These are phyloP conservation scores for Naganishia sp. DNA, from an alignment of 1,284 basidiomycete species.

Conservation along the genomic window DNA sequence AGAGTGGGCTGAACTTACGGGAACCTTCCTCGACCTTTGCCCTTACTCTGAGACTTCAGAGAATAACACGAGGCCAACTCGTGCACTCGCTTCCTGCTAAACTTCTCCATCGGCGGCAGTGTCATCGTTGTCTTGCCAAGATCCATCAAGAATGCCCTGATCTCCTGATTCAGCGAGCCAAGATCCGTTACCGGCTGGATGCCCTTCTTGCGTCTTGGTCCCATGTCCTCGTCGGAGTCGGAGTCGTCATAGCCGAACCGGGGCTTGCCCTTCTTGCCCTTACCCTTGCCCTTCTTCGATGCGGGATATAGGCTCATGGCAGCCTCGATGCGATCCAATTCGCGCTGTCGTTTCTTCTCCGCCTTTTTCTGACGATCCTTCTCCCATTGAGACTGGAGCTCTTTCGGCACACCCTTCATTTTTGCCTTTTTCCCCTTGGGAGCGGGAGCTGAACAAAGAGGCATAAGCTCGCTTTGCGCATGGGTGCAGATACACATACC, in stretches of 20 bases:
- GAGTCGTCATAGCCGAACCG: constrained; percentile 48
- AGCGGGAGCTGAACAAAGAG: constrained; percentile 37
- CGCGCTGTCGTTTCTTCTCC: constrained; percentile 67
- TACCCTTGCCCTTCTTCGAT: constrained; percentile 59
- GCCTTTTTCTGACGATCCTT: constrained; percentile 80
- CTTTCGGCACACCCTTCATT: constrained; percentile 60
- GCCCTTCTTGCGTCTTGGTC: constrained; percentile 11
- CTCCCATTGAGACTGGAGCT: constrained; percentile 73
- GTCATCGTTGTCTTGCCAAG: constrained; percentile 61
- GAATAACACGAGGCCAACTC: constrained; percentile 73
- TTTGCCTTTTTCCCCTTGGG: constrained; percentile 60
- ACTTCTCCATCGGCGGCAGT: constrained; percentile 74
- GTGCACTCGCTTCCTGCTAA: constrained; percentile 69
- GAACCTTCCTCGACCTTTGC: constrained; percentile 62
- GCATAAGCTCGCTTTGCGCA: constrained; percentile 38
- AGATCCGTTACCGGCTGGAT: constrained; percentile 37
- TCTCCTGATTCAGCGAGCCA: constrained; percentile 63
- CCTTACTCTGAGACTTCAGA: constrained; percentile 73
- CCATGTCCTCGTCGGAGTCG: constrained; percentile 27
- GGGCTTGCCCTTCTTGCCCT: constrained; percentile 44
- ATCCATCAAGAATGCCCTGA: constrained; percentile 68
- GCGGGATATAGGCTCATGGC: constrained; percentile 63
- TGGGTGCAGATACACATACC: constrained; percentile 37
- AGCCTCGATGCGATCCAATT: constrained; percentile 57
- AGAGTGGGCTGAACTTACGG: constrained; percentile 44